Percentiles rank a stretch among this genome's conserved stretches.
Conservation (phyloP, 345 rosid species). For the Syzygium grande region DNA sequence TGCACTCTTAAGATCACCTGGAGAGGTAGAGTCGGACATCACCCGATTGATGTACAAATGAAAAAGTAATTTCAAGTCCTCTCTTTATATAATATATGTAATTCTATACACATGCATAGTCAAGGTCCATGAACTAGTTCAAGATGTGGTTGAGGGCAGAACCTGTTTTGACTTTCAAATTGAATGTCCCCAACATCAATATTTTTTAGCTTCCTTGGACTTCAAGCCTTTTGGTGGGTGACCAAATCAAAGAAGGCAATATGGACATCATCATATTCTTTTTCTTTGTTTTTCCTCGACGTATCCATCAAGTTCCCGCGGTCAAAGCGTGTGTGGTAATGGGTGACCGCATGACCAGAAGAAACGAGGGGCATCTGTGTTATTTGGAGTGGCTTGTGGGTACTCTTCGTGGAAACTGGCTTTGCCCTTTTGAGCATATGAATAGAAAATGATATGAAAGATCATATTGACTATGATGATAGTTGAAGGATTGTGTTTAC, state of each 20-base stretch:
- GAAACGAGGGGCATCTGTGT: background rate
- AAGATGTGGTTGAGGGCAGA: background rate
- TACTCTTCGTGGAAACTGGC: background rate
- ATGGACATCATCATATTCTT: background rate
- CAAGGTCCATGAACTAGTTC: background rate
- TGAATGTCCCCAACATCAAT: background rate
- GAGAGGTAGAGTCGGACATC: background rate
- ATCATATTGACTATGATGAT: background rate
- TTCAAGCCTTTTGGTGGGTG: background rate
- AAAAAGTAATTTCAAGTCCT: background rate
- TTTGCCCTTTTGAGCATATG: background rate
- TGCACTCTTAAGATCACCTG: background rate
- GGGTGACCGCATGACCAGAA: background rate
- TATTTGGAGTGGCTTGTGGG: background rate
- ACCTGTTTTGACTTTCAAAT: background rate
- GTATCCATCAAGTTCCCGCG: background rate
- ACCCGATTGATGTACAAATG: background rate
- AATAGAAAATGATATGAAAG: background rate
- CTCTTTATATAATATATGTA: background rate
- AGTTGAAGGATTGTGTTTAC: background rate
- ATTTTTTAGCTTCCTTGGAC: background rate
- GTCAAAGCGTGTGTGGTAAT: background rate
- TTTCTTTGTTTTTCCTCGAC: background rate
- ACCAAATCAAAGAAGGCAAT: background rate
- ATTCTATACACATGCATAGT: background rate